phyloP scores from a whole-genome alignment of 164 flowering plant species.

The Chloranthus sessilifolius region DNA sequence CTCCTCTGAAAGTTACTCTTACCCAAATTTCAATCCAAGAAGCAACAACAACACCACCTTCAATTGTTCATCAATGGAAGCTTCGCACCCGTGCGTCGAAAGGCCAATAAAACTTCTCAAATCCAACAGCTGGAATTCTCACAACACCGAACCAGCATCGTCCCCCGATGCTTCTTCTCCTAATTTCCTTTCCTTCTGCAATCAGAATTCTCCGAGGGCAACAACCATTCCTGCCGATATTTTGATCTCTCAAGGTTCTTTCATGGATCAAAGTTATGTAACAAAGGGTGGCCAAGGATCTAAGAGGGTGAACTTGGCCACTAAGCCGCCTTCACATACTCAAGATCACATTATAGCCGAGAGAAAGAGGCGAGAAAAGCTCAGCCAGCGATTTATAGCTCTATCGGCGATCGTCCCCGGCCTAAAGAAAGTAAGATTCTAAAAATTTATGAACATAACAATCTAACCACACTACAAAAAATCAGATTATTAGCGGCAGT shows the following conservation, averaged over 20 bases:
- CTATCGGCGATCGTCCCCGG: slow-evolving; percentile 48
- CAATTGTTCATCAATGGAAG: slow-evolving; percentile 21
- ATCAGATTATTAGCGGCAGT: too few species aligned
- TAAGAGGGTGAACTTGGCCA: slow-evolving; percentile 24
- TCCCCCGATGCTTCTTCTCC: slow-evolving; percentile 27
- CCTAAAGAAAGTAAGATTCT: slow-evolving; percentile 40
- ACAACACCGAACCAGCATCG: slow-evolving; percentile 18
- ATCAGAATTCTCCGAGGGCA: slow-evolving; percentile 12
- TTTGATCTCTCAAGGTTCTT: slow-evolving; percentile 26
- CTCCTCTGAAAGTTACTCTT: slow-evolving; percentile 18
- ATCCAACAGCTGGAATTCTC: slow-evolving; percentile 40
- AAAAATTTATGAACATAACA: too few species aligned
- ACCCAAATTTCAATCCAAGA: slow-evolving; percentile 16
- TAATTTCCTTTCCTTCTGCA: slow-evolving; percentile 22
- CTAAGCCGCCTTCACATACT: slow-evolving; percentile 22
- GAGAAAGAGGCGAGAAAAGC: slow-evolving; percentile 55
- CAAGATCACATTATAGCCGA: slow-evolving; percentile 54
- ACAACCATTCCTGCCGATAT: slow-evolving; percentile 21
- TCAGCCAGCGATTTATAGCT: slow-evolving; percentile 45
- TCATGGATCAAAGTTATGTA: slow-evolving; percentile 25
- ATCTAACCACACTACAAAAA: too few species aligned
- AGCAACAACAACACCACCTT: slow-evolving; percentile 12
- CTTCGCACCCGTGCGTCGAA: slow-evolving; percentile 7
- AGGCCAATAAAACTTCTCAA: slow-evolving; percentile 51
- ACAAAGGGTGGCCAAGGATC: slow-evolving; percentile 30